A percentile compares a stretch with the other conserved stretches of the same genome.
phyloP scores from a whole-genome alignment of 2,329 filamentous ascomycete species.

The Sphaerostilbella broomeana region DNA sequence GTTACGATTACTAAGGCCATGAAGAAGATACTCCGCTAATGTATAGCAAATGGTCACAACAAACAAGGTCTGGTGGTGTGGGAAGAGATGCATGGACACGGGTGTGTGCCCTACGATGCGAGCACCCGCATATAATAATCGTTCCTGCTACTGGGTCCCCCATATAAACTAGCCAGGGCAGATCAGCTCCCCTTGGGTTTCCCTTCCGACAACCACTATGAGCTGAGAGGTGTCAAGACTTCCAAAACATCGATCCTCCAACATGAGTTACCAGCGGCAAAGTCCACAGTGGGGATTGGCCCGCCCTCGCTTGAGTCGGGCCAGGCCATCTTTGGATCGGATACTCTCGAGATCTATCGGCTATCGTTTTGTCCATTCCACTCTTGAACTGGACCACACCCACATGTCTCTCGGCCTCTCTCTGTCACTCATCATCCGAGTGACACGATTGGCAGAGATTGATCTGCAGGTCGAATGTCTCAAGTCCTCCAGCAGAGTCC shows the following conservation, averaged over 20 bases:
- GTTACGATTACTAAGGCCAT: background rate
- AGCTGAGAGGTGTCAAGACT: conserved; percentile 15
- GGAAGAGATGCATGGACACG: conserved; percentile 4
- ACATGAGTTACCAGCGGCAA: conserved; percentile 13
- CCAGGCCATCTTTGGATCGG: conserved; percentile 5
- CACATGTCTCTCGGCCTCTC: conserved; percentile 31
- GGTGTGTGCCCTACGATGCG: conserved; percentile 1
- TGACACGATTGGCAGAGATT: conserved; percentile 27
- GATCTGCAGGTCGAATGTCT: conserved; percentile 33
- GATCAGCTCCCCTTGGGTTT: conserved; percentile 14
- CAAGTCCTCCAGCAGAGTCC: conserved; percentile 26
- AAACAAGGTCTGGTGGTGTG: conserved; percentile 5
- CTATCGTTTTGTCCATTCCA: conserved; percentile 27
- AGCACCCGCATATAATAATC: conserved; percentile 5
- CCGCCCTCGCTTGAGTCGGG: conserved; percentile 9
- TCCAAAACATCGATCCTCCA: conserved; percentile 23
- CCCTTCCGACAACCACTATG: background rate
- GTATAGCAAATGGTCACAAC: conserved; percentile 1
- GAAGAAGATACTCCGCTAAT: conserved; percentile 5
- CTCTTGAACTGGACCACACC: conserved; percentile 24
- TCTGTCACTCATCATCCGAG: conserved; percentile 18
- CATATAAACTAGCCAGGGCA: conserved; percentile 14
- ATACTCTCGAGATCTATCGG: conserved; percentile 23
- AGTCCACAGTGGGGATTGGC: conserved; percentile 19
- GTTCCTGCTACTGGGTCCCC: conserved; percentile 1